A percentile compares a stretch with the other conserved stretches of the same genome.
Conservation (phyloP, 257 asterid genomes). For the Primulina tabacum region DNA sequence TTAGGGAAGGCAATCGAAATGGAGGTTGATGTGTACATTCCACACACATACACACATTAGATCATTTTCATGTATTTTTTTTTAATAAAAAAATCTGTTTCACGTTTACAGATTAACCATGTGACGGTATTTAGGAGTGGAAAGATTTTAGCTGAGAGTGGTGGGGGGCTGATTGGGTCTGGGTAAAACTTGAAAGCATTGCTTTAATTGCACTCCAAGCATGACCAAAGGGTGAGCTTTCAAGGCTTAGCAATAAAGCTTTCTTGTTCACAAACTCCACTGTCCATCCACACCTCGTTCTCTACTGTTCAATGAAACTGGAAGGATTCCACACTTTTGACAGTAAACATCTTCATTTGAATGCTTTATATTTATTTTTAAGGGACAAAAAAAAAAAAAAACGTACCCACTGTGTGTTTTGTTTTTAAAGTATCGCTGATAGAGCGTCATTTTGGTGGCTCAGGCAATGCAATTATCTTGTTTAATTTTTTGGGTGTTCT, state of each 20-base stretch:
- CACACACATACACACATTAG: background rate
- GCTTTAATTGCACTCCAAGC: conserved; percentile 55
- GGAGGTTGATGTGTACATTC: conserved; percentile 27
- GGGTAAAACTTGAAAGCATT: conserved; percentile 32
- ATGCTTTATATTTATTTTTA: too few species aligned
- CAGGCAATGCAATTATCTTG: background rate
- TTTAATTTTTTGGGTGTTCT: too few species aligned
- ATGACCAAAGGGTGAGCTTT: conserved; percentile 31
- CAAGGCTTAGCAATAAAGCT: conserved; percentile 30
- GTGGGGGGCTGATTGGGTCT: conserved; percentile 14
- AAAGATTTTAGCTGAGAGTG: too few species aligned
- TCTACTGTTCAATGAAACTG: background rate
- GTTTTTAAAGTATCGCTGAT: too few species aligned
- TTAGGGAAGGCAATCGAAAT: conserved; percentile 26
- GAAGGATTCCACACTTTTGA: background rate
- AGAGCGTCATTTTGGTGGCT: background rate
- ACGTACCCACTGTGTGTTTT: too few species aligned
- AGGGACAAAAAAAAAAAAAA: too few species aligned
- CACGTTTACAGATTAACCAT: background rate
- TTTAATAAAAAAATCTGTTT: too few species aligned
- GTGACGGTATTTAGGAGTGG: background rate
- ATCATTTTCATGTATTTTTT: too few species aligned
- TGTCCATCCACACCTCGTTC: background rate
- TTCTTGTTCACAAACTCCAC: conserved; percentile 25
- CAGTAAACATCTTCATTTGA: too few species aligned